Conservation (phyloP, 2,329 filamentous ascomycete species). For the Byssoonygena ceratinophila region DNA sequence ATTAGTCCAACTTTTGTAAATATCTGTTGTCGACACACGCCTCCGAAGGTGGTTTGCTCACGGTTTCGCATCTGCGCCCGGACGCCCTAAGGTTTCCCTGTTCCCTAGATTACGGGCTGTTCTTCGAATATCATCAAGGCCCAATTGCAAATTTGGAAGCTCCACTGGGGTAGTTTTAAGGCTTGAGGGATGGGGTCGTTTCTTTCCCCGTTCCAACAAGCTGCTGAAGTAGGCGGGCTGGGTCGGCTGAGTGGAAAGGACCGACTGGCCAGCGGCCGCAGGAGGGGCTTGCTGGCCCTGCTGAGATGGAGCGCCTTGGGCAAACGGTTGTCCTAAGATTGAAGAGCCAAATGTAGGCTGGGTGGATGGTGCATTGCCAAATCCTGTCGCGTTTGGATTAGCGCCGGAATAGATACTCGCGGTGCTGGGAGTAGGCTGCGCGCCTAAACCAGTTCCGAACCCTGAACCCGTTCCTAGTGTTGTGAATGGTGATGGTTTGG, state of each 20-base stretch:
- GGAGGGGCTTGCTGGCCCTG: conserved; percentile 20
- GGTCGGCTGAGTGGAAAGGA: conserved; percentile 20
- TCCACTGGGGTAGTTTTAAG: conserved; percentile 52
- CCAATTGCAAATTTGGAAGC: conserved; percentile 79
- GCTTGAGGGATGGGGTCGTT: conserved; percentile 54
- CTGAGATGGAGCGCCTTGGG: conserved; percentile 16
- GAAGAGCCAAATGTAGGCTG: conserved; percentile 21
- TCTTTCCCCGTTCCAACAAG: conserved; percentile 52
- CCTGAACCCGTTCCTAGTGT: conserved; percentile 2
- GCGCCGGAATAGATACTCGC: conserved; percentile 2
- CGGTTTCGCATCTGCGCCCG: conserved; percentile 42
- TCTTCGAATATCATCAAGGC: conserved; percentile 72
- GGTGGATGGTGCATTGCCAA: conserved; percentile 3
- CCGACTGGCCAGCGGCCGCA: conserved; percentile 19
- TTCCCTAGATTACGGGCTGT: conserved; percentile 68
- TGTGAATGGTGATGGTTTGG: conserved; percentile 14
- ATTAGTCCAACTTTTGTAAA: not conserved
- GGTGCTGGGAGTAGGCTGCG: conserved; percentile 20
- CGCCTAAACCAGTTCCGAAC: conserved; percentile 24
- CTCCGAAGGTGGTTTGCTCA: conserved; percentile 27
- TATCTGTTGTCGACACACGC: not conserved
- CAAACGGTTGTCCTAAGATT: conserved; percentile 23
- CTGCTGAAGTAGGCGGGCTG: conserved; percentile 56
- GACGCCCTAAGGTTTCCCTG: conserved; percentile 40
- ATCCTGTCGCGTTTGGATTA: conserved; percentile 6